Conservation (phyloP, 352 stramenopile species). For the Thalassiosira livingstoniorum region DNA sequence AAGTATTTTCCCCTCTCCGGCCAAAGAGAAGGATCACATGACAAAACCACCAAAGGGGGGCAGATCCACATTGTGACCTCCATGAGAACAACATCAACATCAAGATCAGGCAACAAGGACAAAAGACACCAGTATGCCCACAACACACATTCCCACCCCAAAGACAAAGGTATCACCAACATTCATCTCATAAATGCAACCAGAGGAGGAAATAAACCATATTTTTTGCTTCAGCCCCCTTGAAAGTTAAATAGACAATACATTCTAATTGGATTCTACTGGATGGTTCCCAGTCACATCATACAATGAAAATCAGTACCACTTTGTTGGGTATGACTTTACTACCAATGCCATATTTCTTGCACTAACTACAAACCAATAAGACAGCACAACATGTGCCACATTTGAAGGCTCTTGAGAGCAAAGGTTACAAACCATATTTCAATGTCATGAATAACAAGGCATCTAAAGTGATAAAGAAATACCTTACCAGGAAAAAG, state of each 20-base stretch:
- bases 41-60: neutral
- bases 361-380: too few species aligned
- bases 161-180: too few species aligned
- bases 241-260: conserved; percentile 25
- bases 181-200: too few species aligned
- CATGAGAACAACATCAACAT: too few species aligned
- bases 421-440: conserved; percentile 24
- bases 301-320: conserved; percentile 15
- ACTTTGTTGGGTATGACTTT: conserved; percentile 19
- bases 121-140: neutral
- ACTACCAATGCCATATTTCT: too few species aligned
- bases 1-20: conserved; percentile 12
- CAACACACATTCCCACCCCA: too few species aligned
- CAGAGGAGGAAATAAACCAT: too few species aligned
- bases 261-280: conserved; percentile 8
- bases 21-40: conserved; percentile 7
- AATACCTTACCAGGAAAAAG: neutral
- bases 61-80: neutral
- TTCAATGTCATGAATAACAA: conserved; percentile 50
- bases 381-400: too few species aligned
- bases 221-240: conserved; percentile 32
- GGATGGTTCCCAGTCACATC: neutral
- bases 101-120: neutral
- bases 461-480: conserved; percentile 18
- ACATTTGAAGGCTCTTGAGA: too few species aligned